Base-by-base conservation (phyloP, 768 basidiomycete species). In the Boletus vermiculosoides region DNA sequence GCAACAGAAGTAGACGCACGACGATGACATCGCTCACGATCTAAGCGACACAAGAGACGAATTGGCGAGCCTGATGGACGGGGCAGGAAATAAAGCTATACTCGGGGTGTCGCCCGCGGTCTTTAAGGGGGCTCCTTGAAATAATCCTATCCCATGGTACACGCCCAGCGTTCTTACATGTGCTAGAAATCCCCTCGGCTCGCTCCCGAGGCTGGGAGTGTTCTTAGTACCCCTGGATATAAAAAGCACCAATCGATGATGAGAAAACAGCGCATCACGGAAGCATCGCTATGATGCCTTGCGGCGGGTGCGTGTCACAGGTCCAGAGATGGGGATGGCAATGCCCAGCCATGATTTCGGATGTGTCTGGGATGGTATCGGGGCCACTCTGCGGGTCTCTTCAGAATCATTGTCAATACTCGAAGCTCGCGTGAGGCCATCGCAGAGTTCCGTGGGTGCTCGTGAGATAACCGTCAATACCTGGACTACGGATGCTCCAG, bases 1-100 rank as follows among this genome's bases (percentile, higher is more conserved):
- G 50, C 5, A 28, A 42, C 28, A 30, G 45, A 30, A 22, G 42
- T 12, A 52, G 31, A 53, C 55, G 55, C 42, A 56, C 55, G 50
- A 39, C 22, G 20, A 33, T 49, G 39, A 28, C 50, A 56, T 55
- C 18, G 7, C 54, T 22, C 33, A 45, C 44, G 18, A 28, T 28
- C 25, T 5, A 25, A 30, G 50, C 40, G 22, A 20, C 18, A 4
- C 37, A 7, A 22, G n/a, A 31, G 9, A 25, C 31, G 18, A 25
- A 16, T 34, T 4, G 8, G 36, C 13, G 25, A 37, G 41, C 30
- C 36, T 52, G 33, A 52, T n/a, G 11, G 28, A 18, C 25, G 16
- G n/a, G 37, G 28, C 50, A 20, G 20, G 40, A 51, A 51, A 20
- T 30, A 50, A 41, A 28, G 50, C 9, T 30, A 7, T 20, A 30